Base-by-base conservation (phyloP, 2,329 filamentous ascomycete genomes). In the Aspergillus pseudotamarii region DNA sequence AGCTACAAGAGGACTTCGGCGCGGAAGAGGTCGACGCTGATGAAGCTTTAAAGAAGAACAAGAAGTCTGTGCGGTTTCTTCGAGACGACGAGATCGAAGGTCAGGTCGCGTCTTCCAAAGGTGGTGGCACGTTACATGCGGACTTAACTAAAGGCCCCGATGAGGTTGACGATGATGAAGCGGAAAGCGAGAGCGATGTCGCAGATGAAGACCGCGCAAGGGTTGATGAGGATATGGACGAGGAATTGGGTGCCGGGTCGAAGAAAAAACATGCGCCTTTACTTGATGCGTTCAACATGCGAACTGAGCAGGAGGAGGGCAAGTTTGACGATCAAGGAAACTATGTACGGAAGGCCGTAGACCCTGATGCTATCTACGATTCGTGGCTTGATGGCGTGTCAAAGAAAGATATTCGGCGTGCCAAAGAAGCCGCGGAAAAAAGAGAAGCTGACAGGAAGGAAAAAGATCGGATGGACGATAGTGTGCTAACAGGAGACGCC, bases 211-310 rank as follows among this genome's bases (percentile, higher is more conserved):
- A 84, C 65, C 80, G 87, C 54, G 93, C 92, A 32, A 88, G 88
- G 55, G 79, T 92, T 38, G 92, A 92, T 67, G 88, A 91, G 64
- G 91, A 88, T 21, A 75, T 97, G 19, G 95, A 97, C 69, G 90
- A 94, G 60, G 95, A 99, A 76, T 84, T 99, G 6, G 95, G 95
- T 2, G 90, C 92, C 1, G 95, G 95, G 16, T 91, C 91, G 2
- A 90, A 96, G 71, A 98, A 97, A 81, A 91, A 89, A 71, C 93
- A 97, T 77, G 95, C 95, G 1, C 95, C 95, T 1, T 92, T 95
- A 76, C 85, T 99, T 6, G 95, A 98, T 77, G 94, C 94, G 3
- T 99, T 99, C 84, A 98, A 99, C 74, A 91, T 99, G 84, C 89
- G 88, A 63, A 82, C 87, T 14, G 95, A 99, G 77, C 89, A 96